Percentiles rank a stretch among this genome's conserved stretches.
phyloP scores from a whole-genome alignment of 2,329 filamentous ascomycete species.

The Didymella keratinophila region DNA sequence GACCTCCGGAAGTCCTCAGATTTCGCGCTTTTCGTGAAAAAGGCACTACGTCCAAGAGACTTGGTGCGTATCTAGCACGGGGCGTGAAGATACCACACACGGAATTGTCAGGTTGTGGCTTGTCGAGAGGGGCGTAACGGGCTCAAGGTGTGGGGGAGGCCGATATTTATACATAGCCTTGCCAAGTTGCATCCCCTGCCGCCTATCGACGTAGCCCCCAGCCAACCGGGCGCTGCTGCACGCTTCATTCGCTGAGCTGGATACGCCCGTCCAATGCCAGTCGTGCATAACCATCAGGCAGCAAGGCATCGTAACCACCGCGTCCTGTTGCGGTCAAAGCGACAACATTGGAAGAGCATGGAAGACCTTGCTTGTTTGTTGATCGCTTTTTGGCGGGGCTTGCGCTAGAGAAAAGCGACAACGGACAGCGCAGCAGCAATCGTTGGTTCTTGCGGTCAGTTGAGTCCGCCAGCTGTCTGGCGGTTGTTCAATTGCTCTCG shows the following conservation, averaged over 20 bases:
- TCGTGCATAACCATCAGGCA: conserved; percentile 22
- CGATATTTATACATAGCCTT: conserved; percentile 33
- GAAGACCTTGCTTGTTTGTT: conserved; percentile 23
- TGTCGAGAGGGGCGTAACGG: conserved; percentile 49
- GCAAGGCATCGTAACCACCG: conserved; percentile 18
- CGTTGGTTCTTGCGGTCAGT: neutral
- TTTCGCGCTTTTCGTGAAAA: conserved; percentile 46
- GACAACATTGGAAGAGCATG: conserved; percentile 15
- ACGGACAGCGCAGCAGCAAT: conserved; percentile 14
- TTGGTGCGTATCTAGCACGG: conserved; percentile 49
- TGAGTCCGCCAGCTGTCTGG: neutral
- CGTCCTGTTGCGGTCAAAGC: conserved; percentile 9
- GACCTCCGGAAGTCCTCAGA: conserved; percentile 63
- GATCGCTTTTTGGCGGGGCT: conserved; percentile 22
- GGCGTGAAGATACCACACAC: conserved; percentile 49
- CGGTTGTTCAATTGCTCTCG: neutral
- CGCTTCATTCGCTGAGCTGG: conserved; percentile 19
- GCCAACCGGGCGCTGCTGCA: conserved; percentile 18
- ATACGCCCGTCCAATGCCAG: conserved; percentile 14
- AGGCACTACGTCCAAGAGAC: conserved; percentile 49
- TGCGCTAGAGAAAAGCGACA: conserved; percentile 14
- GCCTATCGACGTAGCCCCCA: conserved; percentile 20
- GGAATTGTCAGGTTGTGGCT: conserved; percentile 52
- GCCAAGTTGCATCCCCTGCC: conserved; percentile 23
- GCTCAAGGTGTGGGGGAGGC: conserved; percentile 41